Conservation (phyloP, 2,329 filamentous ascomycete genomes). For the Endothia cerciana region DNA sequence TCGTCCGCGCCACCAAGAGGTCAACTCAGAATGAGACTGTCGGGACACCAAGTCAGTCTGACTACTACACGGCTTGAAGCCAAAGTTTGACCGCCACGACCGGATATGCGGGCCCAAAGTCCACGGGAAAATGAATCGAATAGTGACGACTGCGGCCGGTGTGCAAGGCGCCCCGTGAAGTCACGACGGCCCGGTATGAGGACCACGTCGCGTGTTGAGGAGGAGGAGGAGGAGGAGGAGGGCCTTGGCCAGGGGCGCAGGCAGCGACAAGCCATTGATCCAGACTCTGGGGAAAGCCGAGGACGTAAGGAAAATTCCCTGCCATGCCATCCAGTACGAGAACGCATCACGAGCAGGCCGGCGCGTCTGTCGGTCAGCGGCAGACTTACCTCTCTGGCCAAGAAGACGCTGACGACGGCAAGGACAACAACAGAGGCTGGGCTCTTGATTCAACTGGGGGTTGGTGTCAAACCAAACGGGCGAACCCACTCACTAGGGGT, state of each 20-base stretch:
- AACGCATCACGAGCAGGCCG: no score
- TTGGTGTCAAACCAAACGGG: constrained; percentile 40
- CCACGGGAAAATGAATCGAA: not conserved
- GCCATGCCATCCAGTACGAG: not conserved
- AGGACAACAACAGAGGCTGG: constrained; percentile 1
- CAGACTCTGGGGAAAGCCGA: not conserved
- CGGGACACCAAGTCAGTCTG: no score
- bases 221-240: not conserved
- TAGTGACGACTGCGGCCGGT: no score
- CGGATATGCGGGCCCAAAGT: not conserved
- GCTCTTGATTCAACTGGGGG: constrained; percentile 39
- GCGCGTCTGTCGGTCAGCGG: not conserved
- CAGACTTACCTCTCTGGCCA: not conserved
- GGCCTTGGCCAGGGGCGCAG: not conserved
- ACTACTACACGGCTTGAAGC: not conserved
- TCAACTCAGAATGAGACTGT: not conserved
- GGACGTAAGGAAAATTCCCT: not conserved
- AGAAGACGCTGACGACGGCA: not conserved
- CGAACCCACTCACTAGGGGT: constrained; percentile 21
- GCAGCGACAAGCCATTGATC: not conserved
- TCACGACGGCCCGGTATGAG: no score
- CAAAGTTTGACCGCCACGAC: not conserved
- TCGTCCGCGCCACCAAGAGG: not conserved
- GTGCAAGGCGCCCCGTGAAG: no score
- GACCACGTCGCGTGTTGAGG: not conserved